Conservation (phyloP, 768 basidiomycete species). For the Calocybe gangraenosa region DNA sequence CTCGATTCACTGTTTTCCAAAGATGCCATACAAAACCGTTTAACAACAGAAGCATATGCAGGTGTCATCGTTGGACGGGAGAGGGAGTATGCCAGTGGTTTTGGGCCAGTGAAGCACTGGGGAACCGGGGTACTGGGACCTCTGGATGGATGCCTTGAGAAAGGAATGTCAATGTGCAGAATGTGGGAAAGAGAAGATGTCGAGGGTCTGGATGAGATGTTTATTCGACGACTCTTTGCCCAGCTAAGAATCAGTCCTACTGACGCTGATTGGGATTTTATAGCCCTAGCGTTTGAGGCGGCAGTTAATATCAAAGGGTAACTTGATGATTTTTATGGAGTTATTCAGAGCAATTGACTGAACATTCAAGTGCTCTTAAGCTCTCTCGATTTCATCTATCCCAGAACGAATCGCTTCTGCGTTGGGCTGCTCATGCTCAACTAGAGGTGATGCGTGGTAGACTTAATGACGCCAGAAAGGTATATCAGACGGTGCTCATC, state of each 20-base stretch:
- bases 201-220: constrained; percentile 39
- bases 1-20: constrained; percentile 54
- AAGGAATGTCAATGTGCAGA: constrained; percentile 23
- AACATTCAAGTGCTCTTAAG: constrained; percentile 55
- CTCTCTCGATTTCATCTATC: constrained; percentile 64
- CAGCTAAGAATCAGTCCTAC: constrained; percentile 45
- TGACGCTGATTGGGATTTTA: constrained; percentile 62
- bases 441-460: constrained; percentile 66
- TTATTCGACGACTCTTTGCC: constrained; percentile 56
- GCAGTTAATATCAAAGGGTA: constrained; percentile 56
- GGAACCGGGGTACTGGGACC: constrained; percentile 46
- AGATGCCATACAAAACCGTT: constrained; percentile 21
- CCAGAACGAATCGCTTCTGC: constrained; percentile 51
- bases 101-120: constrained; percentile 73
- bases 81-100: constrained; percentile 52
- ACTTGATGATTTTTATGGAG: constrained; percentile 9
- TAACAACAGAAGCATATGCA: constrained; percentile 57
- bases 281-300: constrained; percentile 66
- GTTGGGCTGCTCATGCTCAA: constrained; percentile 76
- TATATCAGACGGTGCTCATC: constrained; percentile 66
- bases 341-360: neutral
- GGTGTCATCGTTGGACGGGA: constrained; percentile 68
- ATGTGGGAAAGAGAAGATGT: constrained; percentile 47
- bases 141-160: constrained; percentile 38
- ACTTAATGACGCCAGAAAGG: constrained; percentile 66